Evolutionary conservation across 2,329 filamentous ascomycete species (phyloP).

Genomic region (Pezicula radicicola): DNA sequence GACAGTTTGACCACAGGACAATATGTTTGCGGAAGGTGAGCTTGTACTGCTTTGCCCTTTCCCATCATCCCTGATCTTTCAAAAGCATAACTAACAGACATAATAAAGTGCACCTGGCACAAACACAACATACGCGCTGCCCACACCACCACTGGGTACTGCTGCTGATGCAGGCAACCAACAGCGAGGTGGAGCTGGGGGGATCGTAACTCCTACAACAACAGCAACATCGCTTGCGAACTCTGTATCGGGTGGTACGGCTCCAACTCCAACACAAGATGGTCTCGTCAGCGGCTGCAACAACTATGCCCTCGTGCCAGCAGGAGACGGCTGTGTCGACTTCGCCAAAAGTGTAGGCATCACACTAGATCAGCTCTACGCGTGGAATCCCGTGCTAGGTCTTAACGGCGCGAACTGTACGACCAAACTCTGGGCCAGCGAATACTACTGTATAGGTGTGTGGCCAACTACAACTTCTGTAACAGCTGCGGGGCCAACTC

Average conservation of each 20-base stretch:
- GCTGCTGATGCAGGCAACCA: background rate
- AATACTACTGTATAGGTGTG: slow-evolving; percentile 25
- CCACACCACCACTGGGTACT: background rate
- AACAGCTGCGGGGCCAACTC: slow-evolving; percentile 19
- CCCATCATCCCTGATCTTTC: too few species aligned
- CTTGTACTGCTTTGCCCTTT: too few species aligned
- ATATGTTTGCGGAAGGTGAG: too few species aligned
- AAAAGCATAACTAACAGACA: too few species aligned
- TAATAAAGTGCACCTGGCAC: too few species aligned
- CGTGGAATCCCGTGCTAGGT: slow-evolving; percentile 26
- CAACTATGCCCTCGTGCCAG: slow-evolving; percentile 18
- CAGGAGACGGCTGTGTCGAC: slow-evolving; percentile 20
- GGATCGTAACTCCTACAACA: background rate
- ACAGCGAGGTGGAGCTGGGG: background rate
- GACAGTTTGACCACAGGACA: too few species aligned
- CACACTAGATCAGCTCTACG: slow-evolving; percentile 18
- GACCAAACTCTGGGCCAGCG: slow-evolving; percentile 12
- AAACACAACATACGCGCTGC: background rate
- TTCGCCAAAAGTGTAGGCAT: slow-evolving; percentile 22
- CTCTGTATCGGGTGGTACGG: slow-evolving; percentile 7
- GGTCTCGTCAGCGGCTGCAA: slow-evolving; percentile 23
- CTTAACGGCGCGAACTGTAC: slow-evolving; percentile 19
- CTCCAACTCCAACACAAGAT: slow-evolving; percentile 22
- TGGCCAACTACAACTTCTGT: slow-evolving; percentile 7
- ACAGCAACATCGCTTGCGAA: background rate